Base-by-base conservation (phyloP, 805 yeast genomes). In the Isabelozyma gotoi region DNA sequence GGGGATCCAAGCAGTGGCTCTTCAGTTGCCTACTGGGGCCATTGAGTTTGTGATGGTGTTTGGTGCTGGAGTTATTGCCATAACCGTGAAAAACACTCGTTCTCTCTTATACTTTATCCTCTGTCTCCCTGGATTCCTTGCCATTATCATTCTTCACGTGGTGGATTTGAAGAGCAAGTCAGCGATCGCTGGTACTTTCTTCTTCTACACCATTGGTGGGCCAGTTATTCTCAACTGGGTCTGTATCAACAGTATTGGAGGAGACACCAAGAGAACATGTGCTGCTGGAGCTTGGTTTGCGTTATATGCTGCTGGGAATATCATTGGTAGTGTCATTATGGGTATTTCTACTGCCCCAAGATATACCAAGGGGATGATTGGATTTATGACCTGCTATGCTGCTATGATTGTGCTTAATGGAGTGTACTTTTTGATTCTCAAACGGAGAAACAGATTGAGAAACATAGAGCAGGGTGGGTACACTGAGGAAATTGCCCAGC, bases 351-450 rank as follows among this genome's bases (percentile, higher is more conserved):
- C n/a, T 7, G 16, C 40, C 16, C 40, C 40, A 4, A 38, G n/a
- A n/a, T 38, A 12, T 46, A 7, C 36, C 17, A 45, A 42, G 11
- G 65, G 62, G 24, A 57, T 60, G 52, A 50, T 43, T 29, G 63
- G 53, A 2, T 51, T 57, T 20, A 56, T 56, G 18, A 42, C 50
- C 4, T 56, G 60, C 32, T 60, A 60, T 42, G 46, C 44, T 17
- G 52, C 43, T 1, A 51, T 56, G 49, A 60, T 60, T 35, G 59
- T 40, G 1, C 21, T 58, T 5, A 51, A 51, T 1, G 38, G 48
- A 11, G 37, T 15, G 3, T 52, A 55, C 43, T 45, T 47, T 19
- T 38, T 43, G 8, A 29, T 55, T 5, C 38, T 52, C 38, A 36
- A 19, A 33, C 37, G 37, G 27, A 46, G 62, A 45, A 59, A 59